Evolutionary conservation across 1,284 basidiomycete species (phyloP), one percentile per base, ranked within the genome.

Genomic region (Schizopora paradoxa): DNA sequence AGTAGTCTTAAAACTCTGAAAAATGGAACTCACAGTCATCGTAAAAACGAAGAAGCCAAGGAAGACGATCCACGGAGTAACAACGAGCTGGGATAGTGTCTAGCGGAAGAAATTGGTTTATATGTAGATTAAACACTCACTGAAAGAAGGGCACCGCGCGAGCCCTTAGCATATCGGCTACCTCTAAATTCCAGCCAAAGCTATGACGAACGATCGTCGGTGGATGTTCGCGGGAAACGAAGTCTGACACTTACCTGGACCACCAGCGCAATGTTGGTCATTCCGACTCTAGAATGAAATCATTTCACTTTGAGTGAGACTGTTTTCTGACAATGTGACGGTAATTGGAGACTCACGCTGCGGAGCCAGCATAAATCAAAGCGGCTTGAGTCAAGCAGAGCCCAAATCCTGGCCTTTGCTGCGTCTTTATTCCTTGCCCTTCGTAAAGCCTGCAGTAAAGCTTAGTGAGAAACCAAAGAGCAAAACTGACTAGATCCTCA

Each of bases 311-410:
- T 38, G 18, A 25, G 16, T 40, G 6, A n/a, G 5, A n/a, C n/a
- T n/a, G n/a, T n/a, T n/a, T n/a, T n/a, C n/a, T n/a, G n/a, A n/a
- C n/a, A n/a, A 31, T 25, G 19, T n/a, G 16, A 3, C 8, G 25
- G 10, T n/a, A 38, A 43, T 4, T n/a, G 34, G 7, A 29, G 2
- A 6, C 44, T 36, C 33, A 45, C 48, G 38, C 34, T n/a, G 43
- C 40, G 6, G 48, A 46, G 34, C 48, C 43, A 5, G 36, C 48
- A 14, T 50, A 50, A 22, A 50, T 46, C 32, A 43, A 32, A 19
- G 48, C 41, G 18, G 48, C 48, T 41, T 50, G 48, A 18, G 34
- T 36, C 18, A 50, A 37, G 28, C 43, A 50, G 26, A 50, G 13
- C 4, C 39, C 44, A 37, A 46, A 46, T 14, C 29, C 33, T 33